A percentile compares a stretch with the other conserved stretches of the same genome.
These are phyloP conservation scores for Solanum ahanhuiri DNA, from an alignment of 257 asterid species.

Conservation along the genomic window DNA sequence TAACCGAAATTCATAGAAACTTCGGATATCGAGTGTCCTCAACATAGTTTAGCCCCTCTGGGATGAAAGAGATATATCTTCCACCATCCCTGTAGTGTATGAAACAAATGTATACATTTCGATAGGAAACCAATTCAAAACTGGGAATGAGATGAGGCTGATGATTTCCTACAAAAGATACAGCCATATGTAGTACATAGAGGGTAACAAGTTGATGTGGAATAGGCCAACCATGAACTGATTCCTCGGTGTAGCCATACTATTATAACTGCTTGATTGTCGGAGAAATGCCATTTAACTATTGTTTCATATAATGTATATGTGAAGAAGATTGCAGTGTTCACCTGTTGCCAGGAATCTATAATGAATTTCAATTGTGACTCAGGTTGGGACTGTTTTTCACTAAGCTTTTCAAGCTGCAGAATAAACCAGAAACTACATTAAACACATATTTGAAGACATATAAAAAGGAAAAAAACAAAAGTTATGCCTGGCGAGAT, in stretches of 20 bases:
- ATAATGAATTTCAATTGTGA: slow-evolving; percentile 77
- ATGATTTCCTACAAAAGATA: not conserved
- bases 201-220: not conserved
- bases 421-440: not conserved
- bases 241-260: not conserved
- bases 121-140: not conserved
- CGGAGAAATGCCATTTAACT: not conserved
- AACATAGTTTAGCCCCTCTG: not conserved
- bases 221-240: not conserved
- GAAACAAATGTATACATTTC: not conserved
- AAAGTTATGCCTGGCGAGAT: not conserved
- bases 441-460: not conserved
- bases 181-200: not conserved
- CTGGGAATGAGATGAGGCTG: not conserved
- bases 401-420: slow-evolving; percentile 93
- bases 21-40: not conserved
- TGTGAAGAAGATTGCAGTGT: not conserved
- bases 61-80: not conserved
- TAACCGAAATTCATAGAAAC: not conserved
- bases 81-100: not conserved
- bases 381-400: slow-evolving; percentile 77
- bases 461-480: not conserved
- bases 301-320: not conserved
- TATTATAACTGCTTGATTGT: not conserved
- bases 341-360: slow-evolving; percentile 98